Percentiles rank a stretch among this genome's conserved stretches.
Evolutionary conservation across 495 filamentous ascomycete species (phyloP).

Genomic region (Rhypophila decipiens): DNA sequence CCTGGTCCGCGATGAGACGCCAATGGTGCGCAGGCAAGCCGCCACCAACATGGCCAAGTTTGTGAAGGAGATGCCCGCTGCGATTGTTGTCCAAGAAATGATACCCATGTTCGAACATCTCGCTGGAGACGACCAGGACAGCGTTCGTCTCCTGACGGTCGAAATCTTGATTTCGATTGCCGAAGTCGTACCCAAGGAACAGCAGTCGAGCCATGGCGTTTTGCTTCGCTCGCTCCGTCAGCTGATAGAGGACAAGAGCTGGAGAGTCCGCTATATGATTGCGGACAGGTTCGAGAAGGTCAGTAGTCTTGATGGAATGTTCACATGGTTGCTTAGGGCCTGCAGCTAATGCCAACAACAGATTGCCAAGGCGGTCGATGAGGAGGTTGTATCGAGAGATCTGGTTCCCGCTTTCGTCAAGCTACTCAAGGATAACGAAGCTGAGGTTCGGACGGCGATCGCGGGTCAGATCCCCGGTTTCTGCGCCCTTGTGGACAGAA

Average conservation of each 20-base stretch:
- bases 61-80: slow-evolving; percentile 87
- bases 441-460: slow-evolving; percentile 94
- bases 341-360: slow-evolving; percentile 26
- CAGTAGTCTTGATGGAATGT: slow-evolving; percentile 7
- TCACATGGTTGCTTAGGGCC: background rate
- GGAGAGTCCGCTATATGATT: slow-evolving; percentile 98
- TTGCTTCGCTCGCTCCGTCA: slow-evolving; percentile 82
- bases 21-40: slow-evolving; percentile 95
- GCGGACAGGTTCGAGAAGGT: slow-evolving; percentile 98
- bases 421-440: slow-evolving; percentile 92
- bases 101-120: slow-evolving; percentile 98
- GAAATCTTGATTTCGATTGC: slow-evolving; percentile 95
- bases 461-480: slow-evolving; percentile 97
- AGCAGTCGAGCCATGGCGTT: slow-evolving; percentile 92
- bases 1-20: slow-evolving; percentile 95
- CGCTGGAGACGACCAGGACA: slow-evolving; percentile 92
- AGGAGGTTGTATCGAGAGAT: slow-evolving; percentile 90
- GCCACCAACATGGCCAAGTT: slow-evolving; percentile 97
- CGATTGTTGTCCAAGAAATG: slow-evolving; percentile 94
- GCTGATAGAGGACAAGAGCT: slow-evolving; percentile 97
- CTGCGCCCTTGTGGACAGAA: slow-evolving; percentile 78
- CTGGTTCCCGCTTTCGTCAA: slow-evolving; percentile 96
- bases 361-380: slow-evolving; percentile 97
- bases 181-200: slow-evolving; percentile 95
- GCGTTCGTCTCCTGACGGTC: slow-evolving; percentile 90